phyloP scores from a whole-genome alignment of 2,329 filamentous ascomycete species.

The Malbranchea zuffiana region DNA sequence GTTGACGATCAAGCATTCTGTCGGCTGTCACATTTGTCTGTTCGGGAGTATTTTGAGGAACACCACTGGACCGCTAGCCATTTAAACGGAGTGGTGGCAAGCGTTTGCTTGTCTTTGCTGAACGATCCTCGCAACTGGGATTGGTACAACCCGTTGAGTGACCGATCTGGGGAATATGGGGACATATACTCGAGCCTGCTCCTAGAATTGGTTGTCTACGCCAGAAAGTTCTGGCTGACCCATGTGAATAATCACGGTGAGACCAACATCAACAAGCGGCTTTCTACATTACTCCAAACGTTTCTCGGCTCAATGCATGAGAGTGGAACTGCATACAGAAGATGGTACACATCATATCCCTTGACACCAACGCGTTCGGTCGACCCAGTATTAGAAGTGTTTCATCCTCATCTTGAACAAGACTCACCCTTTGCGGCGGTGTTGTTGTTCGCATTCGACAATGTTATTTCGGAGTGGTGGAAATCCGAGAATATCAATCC shows the following conservation, averaged over 20 bases:
- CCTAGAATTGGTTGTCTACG: neutral
- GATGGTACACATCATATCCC: neutral
- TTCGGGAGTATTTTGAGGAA: conserved; percentile 21
- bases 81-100: neutral
- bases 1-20: conserved; percentile 11
- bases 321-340: neutral
- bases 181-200: too few species aligned
- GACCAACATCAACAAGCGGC: neutral
- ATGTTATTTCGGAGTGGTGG: neutral
- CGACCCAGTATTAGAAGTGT: too few species aligned
- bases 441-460: neutral
- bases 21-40: conserved; percentile 21
- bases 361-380: too few species aligned
- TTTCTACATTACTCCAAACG: neutral
- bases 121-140: too few species aligned
- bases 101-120: too few species aligned
- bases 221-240: neutral
- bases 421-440: neutral
- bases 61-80: conserved; percentile 8
- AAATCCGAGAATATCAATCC: conserved; percentile 1
- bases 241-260: neutral
- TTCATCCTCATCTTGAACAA: neutral
- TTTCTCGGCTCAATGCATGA: conserved; percentile 2
- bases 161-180: too few species aligned
- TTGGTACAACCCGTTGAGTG: too few species aligned